These are phyloP conservation scores for Candida sp. DNA, from an alignment of 1,139 yeast genomes.

Conservation along the genomic window DNA sequence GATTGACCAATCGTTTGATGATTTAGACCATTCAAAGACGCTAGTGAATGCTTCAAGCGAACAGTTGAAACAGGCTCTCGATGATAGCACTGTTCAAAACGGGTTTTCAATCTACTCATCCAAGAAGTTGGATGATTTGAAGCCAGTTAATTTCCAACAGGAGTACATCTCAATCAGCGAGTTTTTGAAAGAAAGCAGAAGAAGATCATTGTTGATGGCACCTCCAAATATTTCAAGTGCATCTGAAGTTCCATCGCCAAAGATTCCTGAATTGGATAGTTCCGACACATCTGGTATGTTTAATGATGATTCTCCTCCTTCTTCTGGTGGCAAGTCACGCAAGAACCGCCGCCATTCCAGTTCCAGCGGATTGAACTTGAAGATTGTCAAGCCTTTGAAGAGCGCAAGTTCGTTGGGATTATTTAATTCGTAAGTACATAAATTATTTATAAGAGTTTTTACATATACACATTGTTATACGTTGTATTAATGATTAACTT, in stretches of 20 bases:
- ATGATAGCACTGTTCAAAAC: not conserved
- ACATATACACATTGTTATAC: not conserved
- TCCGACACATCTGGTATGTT: constrained; percentile 15
- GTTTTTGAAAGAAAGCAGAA: constrained; percentile 14
- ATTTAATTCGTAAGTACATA: constrained; percentile 3
- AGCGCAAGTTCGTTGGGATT: constrained; percentile 42
- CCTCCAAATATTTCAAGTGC: constrained; percentile 1
- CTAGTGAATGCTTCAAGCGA: constrained; percentile 2
- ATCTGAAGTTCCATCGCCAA: constrained; percentile 1
- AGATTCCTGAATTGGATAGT: constrained; percentile 6
- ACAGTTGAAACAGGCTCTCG: not conserved
- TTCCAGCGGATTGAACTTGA: constrained; percentile 50
- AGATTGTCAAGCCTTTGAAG: constrained; percentile 70
- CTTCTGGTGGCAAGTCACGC: not conserved
- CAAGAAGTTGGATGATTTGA: not conserved
- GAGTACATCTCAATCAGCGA: constrained; percentile 15
- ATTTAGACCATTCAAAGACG: constrained; percentile 5
- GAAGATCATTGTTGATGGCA: constrained; percentile 8
- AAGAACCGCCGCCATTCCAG: not conserved
- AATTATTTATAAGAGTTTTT: not conserved
- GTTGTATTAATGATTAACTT: not conserved
- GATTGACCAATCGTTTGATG: constrained; percentile 7
- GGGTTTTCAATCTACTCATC: constrained; percentile 14
- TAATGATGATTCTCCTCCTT: not conserved
- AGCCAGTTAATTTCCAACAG: constrained; percentile 12